Evolutionary conservation across 441 rosid species (phyloP).

Genomic region (Arabidopsis lyrata): DNA sequence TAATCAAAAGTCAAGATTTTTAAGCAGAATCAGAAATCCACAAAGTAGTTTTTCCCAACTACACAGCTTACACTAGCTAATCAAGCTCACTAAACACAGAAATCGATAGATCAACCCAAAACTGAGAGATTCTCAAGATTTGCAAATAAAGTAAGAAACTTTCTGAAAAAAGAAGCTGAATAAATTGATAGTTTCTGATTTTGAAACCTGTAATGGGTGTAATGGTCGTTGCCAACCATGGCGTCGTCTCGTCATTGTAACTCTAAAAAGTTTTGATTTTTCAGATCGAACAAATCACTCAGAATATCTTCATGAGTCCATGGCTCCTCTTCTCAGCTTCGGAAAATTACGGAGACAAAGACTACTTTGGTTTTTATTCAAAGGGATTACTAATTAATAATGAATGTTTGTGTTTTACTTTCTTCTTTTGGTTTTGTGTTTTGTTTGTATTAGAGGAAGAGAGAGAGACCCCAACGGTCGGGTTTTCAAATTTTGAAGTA

Average conservation of each 20-base stretch:
- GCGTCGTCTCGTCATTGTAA: conserved; percentile 63
- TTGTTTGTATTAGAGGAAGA: not conserved
- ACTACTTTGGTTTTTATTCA: not conserved
- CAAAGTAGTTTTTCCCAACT: not conserved
- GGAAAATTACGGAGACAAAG: conserved; percentile 19
- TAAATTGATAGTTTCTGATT: not conserved
- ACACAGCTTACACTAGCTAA: conserved; percentile 13
- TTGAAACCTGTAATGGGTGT: conserved; percentile 79
- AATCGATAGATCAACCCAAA: too few relatives aligned
- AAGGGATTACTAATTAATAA: not conserved
- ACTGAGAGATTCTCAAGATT: not conserved
- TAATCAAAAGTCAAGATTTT: conserved; percentile 1
- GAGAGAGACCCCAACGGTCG: conserved; percentile 56
- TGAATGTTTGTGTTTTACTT: not conserved
- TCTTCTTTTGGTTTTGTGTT: not conserved
- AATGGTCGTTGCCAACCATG: conserved; percentile 98
- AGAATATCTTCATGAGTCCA: conserved; percentile 41
- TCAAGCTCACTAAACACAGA: not conserved
- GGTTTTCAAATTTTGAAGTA: conserved; percentile 65
- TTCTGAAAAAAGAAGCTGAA: not conserved
- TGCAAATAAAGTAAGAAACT: not conserved
- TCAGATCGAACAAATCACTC: conserved; percentile 32
- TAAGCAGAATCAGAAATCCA: not conserved
- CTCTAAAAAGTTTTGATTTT: not conserved
- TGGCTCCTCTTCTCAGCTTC: conserved; percentile 16